Percentiles rank a stretch among this genome's conserved stretches.
These are phyloP conservation scores for Hibiscus tridactylites DNA, from an alignment of 345 rosid species.

Conservation along the genomic window DNA sequence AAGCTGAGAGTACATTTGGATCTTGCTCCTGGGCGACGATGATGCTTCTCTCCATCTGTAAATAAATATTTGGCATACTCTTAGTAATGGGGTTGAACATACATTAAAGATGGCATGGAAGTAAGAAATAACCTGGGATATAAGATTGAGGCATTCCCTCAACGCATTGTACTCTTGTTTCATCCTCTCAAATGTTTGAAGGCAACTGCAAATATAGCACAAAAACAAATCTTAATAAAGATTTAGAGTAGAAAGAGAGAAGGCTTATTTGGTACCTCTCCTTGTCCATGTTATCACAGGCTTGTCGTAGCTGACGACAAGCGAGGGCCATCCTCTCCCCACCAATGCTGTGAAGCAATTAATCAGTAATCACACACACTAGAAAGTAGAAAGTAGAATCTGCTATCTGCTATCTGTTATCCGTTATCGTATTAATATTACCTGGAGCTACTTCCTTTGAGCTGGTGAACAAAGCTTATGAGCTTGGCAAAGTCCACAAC, in stretches of 20 bases:
- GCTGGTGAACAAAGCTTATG: neutral
- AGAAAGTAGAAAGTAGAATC: no score
- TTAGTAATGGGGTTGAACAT: no score
- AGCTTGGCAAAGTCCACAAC: neutral
- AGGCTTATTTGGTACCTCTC: neutral
- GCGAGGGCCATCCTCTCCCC: slow-evolving; percentile 15
- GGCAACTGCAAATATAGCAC: neutral
- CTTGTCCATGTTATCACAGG: neutral
- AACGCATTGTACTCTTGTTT: slow-evolving; percentile 14
- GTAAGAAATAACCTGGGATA: slow-evolving; percentile 4
- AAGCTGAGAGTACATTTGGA: no score
- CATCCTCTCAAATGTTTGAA: slow-evolving; percentile 9
- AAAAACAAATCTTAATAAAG: no score
- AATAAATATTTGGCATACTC: no score
- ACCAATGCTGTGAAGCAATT: slow-evolving; percentile 15
- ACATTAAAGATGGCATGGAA: no score
- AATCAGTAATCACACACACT: no score
- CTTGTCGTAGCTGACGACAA: slow-evolving; percentile 12
- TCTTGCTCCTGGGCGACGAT: no score
- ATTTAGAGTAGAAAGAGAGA: no score
- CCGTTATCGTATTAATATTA: neutral
- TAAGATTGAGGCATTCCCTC: slow-evolving; percentile 3
- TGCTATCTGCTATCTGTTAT: no score
- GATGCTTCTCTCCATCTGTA: no score
- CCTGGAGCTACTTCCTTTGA: slow-evolving; percentile 9